These are phyloP conservation scores for Ogataea haglerorum DNA, from an alignment of 805 yeast genomes.

Conservation along the genomic window DNA sequence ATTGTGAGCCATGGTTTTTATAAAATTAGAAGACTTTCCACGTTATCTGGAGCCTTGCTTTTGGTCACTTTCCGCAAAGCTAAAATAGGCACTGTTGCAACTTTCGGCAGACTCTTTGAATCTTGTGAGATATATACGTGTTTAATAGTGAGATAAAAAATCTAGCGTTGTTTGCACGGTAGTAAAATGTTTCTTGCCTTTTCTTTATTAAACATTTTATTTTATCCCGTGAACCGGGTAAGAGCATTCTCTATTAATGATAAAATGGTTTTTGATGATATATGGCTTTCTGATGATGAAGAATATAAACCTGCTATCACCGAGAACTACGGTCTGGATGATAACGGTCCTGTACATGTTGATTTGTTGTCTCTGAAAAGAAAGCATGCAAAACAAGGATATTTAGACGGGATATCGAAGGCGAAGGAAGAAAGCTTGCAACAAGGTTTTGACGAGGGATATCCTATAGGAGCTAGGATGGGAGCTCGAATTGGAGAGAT, in stretches of 20 bases:
- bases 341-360: slow-evolving; percentile 23
- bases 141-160: background rate
- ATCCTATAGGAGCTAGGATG: slow-evolving; percentile 66
- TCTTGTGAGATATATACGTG: background rate
- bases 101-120: background rate
- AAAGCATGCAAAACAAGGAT: slow-evolving; percentile 75
- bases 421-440: slow-evolving; percentile 72
- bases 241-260: background rate
- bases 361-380: slow-evolving; percentile 44
- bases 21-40: too few species aligned
- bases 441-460: slow-evolving; percentile 77
- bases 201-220: slow-evolving; percentile 1
- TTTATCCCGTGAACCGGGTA: slow-evolving; percentile 10
- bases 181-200: slow-evolving; percentile 2
- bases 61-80: too few species aligned
- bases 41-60: too few species aligned
- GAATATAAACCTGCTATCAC: slow-evolving; percentile 25
- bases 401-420: slow-evolving; percentile 69
- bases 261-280: slow-evolving; percentile 23
- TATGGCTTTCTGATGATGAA: slow-evolving; percentile 35
- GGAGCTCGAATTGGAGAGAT: slow-evolving; percentile 67
- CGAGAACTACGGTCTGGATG: slow-evolving; percentile 38
- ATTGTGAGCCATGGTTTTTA: slow-evolving; percentile 33
- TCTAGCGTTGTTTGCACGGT: background rate
- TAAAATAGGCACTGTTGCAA: background rate